Evolutionary conservation across 805 yeast genomes (phyloP).

Genomic region (Kluyveromyces dobzhanskii): DNA sequence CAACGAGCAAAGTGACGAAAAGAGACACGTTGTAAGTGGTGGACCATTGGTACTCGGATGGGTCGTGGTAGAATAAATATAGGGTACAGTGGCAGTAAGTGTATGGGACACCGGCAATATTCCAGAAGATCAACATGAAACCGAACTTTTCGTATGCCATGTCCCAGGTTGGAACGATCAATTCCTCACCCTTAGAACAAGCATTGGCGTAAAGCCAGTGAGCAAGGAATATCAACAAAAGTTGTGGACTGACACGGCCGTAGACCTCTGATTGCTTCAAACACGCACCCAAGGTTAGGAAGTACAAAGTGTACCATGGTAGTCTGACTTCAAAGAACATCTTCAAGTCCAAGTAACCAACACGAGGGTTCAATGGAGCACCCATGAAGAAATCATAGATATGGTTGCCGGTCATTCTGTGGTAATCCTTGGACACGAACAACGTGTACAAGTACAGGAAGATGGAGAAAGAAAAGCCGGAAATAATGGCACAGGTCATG

Average conservation of each 20-base stretch:
- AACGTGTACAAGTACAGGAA: conserved; percentile 63
- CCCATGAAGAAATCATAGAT: conserved; percentile 95
- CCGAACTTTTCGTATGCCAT: conserved; percentile 99
- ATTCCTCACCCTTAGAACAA: conserved; percentile 95
- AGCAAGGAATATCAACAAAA: conserved; percentile 63
- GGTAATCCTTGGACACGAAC: conserved; percentile 62
- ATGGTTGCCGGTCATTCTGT: conserved; percentile 85
- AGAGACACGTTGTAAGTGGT: conserved; percentile 48
- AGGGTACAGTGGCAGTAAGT: conserved; percentile 93
- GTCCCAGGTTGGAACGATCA: conserved; percentile 98
- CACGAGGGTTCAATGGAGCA: conserved; percentile 91
- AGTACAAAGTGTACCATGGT: conserved; percentile 90
- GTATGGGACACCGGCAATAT: conserved; percentile 97
- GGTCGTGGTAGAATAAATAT: conserved; percentile 74
- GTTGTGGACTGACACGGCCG: conserved; percentile 74
- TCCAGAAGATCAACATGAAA: conserved; percentile 98
- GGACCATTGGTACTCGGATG: conserved; percentile 73
- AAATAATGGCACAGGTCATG: conserved; percentile 83
- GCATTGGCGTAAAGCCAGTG: conserved; percentile 96
- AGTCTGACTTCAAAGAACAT: conserved; percentile 96
- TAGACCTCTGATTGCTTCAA: conserved; percentile 73
- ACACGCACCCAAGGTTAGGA: conserved; percentile 64
- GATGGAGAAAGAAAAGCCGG: conserved; percentile 66
- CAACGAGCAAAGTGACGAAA: conserved; percentile 47
- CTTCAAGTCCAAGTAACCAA: conserved; percentile 87